Base-by-base conservation (phyloP, 2,329 filamentous ascomycete species). In the Phialemonium atrogriseum region DNA sequence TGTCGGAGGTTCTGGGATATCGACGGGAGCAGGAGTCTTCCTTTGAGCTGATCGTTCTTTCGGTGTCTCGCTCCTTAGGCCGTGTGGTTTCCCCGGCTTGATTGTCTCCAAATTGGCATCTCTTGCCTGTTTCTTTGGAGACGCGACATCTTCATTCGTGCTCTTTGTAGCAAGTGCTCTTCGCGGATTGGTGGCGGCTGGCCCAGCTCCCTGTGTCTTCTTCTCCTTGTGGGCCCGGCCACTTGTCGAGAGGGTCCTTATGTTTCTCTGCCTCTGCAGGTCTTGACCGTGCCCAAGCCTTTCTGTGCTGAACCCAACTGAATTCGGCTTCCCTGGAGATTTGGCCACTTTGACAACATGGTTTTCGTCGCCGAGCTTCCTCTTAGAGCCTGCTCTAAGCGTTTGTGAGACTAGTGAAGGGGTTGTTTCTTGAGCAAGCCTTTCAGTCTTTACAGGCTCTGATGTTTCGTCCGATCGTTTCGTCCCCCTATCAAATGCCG, bases 361-460 rank as follows among this genome's bases (percentile, higher is more conserved):
- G 18, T 65, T 60, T 25, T 78, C 73, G 12, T 78, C 73, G 28
- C 68, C 66, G 27, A 67, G 61, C 45, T 80, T 80, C 32, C 75
- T 60, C 58, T 80, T 80, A 32, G 70, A 62, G 27, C 66, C 65
- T 19, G 60, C 51, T 51, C 69, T 76, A 14, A 35, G 37, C n/a
- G 29, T 45, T 38, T 9, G 37, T 7, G 16, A 37, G 24, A 18
- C 26, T 21, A 20, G 28, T 12, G 30, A 13, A 3, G 5, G 22
- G 2, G 15, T 12, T 3, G 3, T n/a, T 12, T 35, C 26, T 5
- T 24, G 10, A 13, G 24, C 11, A 4, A 26, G 10, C 5, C 7
- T 19, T 15, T 32, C 29, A 4, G 13, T 11, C 7, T 19, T 20
- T 10, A 19, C 16, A 9, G 14, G 29, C 17, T 32, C 10, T 9